A percentile compares a stretch with the other conserved stretches of the same genome.
Conservation (phyloP, 108 stramenopile genomes). For the Thalassiosira profunda region DNA sequence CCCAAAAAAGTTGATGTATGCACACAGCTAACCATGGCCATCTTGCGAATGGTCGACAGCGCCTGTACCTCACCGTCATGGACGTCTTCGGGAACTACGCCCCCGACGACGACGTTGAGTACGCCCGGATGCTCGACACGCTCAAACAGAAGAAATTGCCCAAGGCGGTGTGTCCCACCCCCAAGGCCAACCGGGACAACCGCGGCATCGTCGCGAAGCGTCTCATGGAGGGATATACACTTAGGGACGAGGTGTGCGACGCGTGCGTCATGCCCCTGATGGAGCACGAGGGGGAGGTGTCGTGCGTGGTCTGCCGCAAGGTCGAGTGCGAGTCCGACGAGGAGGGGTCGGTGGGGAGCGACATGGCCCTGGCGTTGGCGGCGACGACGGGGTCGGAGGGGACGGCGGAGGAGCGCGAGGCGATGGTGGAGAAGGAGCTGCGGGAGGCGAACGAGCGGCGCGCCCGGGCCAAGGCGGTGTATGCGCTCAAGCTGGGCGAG, state of each 20-base stretch:
- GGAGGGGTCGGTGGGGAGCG: background rate
- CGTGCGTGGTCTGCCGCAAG: background rate
- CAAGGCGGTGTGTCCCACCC: background rate
- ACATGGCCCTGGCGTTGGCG: background rate
- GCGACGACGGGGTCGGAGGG: background rate
- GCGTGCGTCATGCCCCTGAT: background rate
- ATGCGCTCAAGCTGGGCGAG: background rate
- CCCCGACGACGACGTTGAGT: background rate
- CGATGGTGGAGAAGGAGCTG: background rate
- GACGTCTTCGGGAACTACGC: slow-evolving; percentile 1
- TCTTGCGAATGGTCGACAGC: too few species aligned
- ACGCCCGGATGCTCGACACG: background rate
- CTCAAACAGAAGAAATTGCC: background rate
- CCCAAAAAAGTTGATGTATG: too few species aligned
- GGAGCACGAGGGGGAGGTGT: background rate
- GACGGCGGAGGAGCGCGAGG: background rate
- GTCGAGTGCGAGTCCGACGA: background rate
- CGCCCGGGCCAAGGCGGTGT: background rate
- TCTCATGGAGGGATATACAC: background rate
- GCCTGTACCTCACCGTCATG: background rate
- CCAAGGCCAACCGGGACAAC: background rate
- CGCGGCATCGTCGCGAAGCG: background rate
- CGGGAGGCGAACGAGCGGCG: background rate
- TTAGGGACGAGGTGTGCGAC: background rate
- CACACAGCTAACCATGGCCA: too few species aligned